Conservation (phyloP, 140 eudicot genomes). For the Oenanthe javanica region DNA sequence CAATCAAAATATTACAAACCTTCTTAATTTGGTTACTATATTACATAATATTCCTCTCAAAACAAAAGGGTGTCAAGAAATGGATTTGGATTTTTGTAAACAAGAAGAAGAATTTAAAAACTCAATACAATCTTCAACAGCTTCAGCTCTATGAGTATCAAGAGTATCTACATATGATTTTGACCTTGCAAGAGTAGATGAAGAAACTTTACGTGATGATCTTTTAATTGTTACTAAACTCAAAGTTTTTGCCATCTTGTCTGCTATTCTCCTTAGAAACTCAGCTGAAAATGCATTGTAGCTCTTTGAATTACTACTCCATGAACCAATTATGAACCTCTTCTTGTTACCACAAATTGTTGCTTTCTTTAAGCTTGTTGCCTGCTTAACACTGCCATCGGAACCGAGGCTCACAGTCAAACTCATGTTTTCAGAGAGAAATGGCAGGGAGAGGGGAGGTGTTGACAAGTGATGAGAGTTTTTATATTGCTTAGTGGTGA, state of each 20-base stretch:
- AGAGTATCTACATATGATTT: constrained; percentile 49
- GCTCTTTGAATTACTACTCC: constrained; percentile 18
- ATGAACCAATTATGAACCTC: constrained; percentile 17
- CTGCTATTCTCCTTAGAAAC: constrained; percentile 39
- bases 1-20: not conserved
- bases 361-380: constrained; percentile 21
- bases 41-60: not conserved
- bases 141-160: constrained; percentile 71
- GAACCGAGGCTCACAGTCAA: constrained; percentile 40
- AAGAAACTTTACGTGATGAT: constrained; percentile 38
- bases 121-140: constrained; percentile 72
- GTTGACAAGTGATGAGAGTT: constrained; percentile 5
- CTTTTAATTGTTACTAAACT: constrained; percentile 29
- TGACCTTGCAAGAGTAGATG: constrained; percentile 44
- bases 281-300: constrained; percentile 35
- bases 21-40: not conserved
- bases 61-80: constrained; percentile 13
- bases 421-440: constrained; percentile 22
- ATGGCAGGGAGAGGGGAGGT: constrained; percentile 3
- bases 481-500: not conserved
- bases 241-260: constrained; percentile 46
- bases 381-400: constrained; percentile 18
- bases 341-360: constrained; percentile 6
- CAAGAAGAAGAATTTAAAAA: constrained; percentile 56
- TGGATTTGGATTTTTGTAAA: constrained; percentile 60